These are phyloP conservation scores for Lactarius trivialis DNA, from an alignment of 768 basidiomycete species.

Conservation along the genomic window DNA sequence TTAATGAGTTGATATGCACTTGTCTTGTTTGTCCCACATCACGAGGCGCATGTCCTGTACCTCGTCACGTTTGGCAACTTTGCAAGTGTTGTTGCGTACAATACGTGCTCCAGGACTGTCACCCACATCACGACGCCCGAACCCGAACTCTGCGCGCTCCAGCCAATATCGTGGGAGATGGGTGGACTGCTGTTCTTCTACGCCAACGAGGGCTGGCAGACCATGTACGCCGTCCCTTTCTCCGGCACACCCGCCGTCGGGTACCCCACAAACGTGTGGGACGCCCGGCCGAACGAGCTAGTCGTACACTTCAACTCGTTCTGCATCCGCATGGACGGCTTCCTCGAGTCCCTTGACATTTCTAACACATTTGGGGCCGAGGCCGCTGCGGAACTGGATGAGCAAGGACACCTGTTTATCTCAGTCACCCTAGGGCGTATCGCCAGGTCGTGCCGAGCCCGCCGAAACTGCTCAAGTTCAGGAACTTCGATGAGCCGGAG, in stretches of 20 bases:
- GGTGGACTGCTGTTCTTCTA: constrained; percentile 30
- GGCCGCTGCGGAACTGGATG: constrained; percentile 18
- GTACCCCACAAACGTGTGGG: constrained; percentile 31
- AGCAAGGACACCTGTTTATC: constrained; percentile 28
- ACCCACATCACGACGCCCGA: constrained; percentile 36
- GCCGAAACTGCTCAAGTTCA: constrained; percentile 33
- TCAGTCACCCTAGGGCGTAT: constrained; percentile 29
- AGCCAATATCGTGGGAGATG: constrained; percentile 34
- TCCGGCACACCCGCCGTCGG: constrained; percentile 22
- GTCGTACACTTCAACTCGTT: constrained; percentile 31
- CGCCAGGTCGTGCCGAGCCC: constrained; percentile 32
- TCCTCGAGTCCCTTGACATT: constrained; percentile 31
- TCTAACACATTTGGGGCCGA: constrained; percentile 21
- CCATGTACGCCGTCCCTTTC: constrained; percentile 25
- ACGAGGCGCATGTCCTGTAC: too few relatives aligned
- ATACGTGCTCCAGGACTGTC: constrained; percentile 29
- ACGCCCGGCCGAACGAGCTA: constrained; percentile 32
- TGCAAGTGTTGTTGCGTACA: constrained; percentile 31
- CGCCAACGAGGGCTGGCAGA: constrained; percentile 36
- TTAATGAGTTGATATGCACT: too few relatives aligned
- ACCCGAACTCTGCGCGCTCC: constrained; percentile 29
- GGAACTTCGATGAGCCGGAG: constrained; percentile 38
- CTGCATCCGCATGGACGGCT: constrained; percentile 28
- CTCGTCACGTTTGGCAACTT: constrained; percentile 37
- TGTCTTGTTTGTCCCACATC: too few relatives aligned